A percentile compares a stretch with the other conserved stretches of the same genome.
These are phyloP conservation scores for Pyracantha coccinea DNA, from an alignment of 331 rosid species.

Conservation along the genomic window DNA sequence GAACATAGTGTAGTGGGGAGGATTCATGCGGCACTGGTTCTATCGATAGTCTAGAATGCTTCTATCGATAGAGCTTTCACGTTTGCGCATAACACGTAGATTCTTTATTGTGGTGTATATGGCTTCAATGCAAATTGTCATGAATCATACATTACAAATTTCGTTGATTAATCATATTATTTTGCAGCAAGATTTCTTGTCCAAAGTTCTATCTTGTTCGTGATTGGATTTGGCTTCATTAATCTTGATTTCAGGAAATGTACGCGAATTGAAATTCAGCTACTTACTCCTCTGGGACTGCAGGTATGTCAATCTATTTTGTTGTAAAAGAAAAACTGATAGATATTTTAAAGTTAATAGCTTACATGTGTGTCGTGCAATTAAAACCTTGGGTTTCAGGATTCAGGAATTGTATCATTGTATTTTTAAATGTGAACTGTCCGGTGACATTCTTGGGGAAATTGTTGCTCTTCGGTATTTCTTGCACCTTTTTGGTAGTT, in stretches of 20 bases:
- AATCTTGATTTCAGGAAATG: conserved; percentile 58
- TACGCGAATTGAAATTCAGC: conserved; percentile 86
- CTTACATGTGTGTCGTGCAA: not conserved
- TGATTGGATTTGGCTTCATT: not conserved
- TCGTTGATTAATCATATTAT: not conserved
- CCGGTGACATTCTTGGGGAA: not conserved
- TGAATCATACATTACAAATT: too few species aligned
- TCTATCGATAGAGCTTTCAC: not conserved
- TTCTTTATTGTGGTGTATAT: not conserved
- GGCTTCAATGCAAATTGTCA: not conserved
- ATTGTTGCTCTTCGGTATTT: not conserved
- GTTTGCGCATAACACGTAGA: not conserved
- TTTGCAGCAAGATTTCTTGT: not conserved
- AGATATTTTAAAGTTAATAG: not conserved
- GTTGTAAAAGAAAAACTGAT: not conserved
- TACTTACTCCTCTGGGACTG: conserved; percentile 85
- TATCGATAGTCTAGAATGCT: too few species aligned
- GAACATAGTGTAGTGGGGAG: too few species aligned
- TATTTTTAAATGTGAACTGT: not conserved
- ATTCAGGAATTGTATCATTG: not conserved
- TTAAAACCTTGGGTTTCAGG: not conserved
- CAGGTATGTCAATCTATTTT: conserved; percentile 43
- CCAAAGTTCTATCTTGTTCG: not conserved
- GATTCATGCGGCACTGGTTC: not conserved
- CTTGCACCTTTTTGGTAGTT: not conserved